Evolutionary conservation across 495 filamentous ascomycete genomes (phyloP).

Genomic region (Tuber brumale): DNA sequence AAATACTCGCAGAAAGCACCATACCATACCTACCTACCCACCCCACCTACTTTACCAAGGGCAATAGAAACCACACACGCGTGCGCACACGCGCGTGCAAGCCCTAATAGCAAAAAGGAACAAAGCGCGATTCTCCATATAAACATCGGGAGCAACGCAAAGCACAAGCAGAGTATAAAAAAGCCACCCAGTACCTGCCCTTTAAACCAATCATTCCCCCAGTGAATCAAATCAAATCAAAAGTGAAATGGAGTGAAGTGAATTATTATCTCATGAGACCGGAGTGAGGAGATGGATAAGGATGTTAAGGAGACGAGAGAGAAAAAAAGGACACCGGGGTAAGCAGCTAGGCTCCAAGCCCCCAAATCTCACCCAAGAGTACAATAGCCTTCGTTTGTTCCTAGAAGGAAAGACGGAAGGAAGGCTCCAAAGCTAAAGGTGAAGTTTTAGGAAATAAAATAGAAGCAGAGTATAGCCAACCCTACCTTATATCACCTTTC

Average conservation of each 20-base stretch:
- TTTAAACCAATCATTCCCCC: neutral
- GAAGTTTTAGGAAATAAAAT: conserved; percentile 15
- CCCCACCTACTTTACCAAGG: neutral
- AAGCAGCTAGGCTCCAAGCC: neutral
- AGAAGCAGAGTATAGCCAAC: conserved; percentile 38
- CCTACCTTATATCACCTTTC: conserved; percentile 8
- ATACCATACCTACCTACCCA: too few species aligned
- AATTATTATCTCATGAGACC: neutral
- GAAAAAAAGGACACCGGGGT: conserved; percentile 10
- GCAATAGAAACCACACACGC: neutral
- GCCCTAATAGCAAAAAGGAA: neutral
- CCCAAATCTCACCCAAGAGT: conserved; percentile 23
- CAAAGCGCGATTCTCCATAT: neutral
- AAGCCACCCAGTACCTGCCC: neutral
- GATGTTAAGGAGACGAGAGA: conserved; percentile 7
- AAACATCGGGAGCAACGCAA: neutral
- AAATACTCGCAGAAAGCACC: neutral
- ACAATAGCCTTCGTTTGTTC: conserved; percentile 8
- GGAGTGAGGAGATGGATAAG: neutral
- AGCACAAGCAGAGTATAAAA: neutral
- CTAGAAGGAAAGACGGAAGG: neutral
- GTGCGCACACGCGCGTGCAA: neutral
- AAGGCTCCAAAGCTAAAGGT: conserved; percentile 16
- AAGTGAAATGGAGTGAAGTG: neutral
- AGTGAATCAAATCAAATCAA: neutral